Percentiles rank a stretch among this genome's conserved stretches.
Evolutionary conservation across 192 early-diverging fungal species (phyloP).

Genomic region (Diversispora epigaea): DNA sequence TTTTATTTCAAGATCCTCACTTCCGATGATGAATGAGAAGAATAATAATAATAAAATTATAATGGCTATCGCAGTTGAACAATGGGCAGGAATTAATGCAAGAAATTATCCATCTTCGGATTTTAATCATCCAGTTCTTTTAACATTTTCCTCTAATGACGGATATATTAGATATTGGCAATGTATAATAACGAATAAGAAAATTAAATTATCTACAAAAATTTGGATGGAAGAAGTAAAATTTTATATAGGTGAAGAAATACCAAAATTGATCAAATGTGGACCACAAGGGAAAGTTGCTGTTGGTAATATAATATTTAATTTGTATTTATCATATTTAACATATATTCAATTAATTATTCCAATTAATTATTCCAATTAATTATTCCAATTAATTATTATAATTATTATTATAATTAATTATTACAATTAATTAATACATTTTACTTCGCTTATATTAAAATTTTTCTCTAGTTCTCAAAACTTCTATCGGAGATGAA

Average conservation of each 20-base stretch:
- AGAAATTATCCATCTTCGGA: neutral
- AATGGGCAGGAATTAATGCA: constrained; percentile 13
- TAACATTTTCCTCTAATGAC: constrained; percentile 39
- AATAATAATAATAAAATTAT: neutral
- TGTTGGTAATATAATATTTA: constrained; percentile 37
- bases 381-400: neutral
- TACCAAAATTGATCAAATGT: constrained; percentile 39
- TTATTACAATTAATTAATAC: no score
- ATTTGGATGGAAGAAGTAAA: constrained; percentile 34
- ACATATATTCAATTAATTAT: neutral
- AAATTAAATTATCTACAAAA: neutral
- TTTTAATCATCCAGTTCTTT: constrained; percentile 33
- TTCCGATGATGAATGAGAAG: neutral
- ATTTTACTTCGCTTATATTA: no score
- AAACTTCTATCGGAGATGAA: constrained; percentile 23
- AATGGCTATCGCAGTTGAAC: constrained; percentile 14
- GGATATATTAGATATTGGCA: constrained; percentile 44
- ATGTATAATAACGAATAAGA: constrained; percentile 31
- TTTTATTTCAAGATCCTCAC: constrained; percentile 4
- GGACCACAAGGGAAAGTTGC: constrained; percentile 46
- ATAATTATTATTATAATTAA: no score
- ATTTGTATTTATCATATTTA: constrained; percentile 4
- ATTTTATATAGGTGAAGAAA: constrained; percentile 29
- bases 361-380: constrained; percentile 1
- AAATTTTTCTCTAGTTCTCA: neutral